Evolutionary conservation across 2,329 filamentous ascomycete genomes (phyloP).

Genomic region (Botrytis hyacinthi): DNA sequence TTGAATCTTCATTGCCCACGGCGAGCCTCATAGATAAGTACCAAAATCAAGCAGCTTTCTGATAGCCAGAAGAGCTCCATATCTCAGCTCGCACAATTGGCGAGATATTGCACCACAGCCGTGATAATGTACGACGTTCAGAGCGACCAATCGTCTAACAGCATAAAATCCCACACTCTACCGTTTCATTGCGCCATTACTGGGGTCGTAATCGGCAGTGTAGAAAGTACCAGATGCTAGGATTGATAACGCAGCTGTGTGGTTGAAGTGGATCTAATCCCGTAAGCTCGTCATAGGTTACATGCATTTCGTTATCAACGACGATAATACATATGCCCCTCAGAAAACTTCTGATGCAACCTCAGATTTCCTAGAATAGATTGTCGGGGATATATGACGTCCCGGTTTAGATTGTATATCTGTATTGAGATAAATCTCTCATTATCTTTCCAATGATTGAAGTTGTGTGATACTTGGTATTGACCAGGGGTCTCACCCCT

Average conservation of each 20-base stretch:
- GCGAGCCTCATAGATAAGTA: neutral
- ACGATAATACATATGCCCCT: neutral
- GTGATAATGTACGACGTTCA: neutral
- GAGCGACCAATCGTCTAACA: neutral
- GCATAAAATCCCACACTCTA: neutral
- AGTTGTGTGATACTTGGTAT: neutral
- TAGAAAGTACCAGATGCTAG: neutral
- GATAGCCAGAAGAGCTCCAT: too few species aligned
- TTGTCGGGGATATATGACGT: neutral
- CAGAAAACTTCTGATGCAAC: neutral
- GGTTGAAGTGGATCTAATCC: neutral
- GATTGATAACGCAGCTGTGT: neutral
- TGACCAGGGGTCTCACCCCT: neutral
- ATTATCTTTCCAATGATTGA: neutral
- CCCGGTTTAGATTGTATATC: neutral
- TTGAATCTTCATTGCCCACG: neutral
- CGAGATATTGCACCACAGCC: slow-evolving; percentile 3
- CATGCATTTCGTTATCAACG: slow-evolving; percentile 14
- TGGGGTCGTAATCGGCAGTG: neutral
- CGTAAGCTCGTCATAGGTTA: slow-evolving; percentile 14
- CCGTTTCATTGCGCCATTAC: neutral
- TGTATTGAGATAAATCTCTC: neutral
- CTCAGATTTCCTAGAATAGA: neutral
- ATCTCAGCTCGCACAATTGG: slow-evolving; percentile 2
- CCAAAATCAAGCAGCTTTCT: neutral